Evolutionary conservation across 257 asterid genomes (phyloP).

Genomic region (Euphrasia confusa): DNA sequence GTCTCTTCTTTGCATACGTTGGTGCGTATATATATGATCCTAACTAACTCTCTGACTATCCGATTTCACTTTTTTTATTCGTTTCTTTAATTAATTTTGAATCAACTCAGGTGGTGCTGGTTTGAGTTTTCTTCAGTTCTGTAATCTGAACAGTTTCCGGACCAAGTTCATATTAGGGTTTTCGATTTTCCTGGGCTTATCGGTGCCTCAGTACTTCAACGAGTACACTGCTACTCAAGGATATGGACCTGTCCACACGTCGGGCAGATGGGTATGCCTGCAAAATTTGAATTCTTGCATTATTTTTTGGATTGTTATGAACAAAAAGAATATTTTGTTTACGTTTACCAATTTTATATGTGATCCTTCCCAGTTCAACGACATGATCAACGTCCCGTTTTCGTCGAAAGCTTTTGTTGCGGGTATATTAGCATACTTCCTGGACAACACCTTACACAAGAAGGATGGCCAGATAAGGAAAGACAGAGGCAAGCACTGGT

Average conservation of each 20-base stretch:
- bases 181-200: conserved; percentile 88
- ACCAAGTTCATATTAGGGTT: conserved; percentile 79
- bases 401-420: conserved; percentile 87
- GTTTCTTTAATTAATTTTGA: background rate
- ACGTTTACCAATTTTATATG: no score
- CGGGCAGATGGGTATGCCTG: conserved; percentile 79
- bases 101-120: conserved; percentile 72
- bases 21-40: conserved; percentile 40
- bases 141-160: conserved; percentile 82
- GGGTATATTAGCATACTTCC: conserved; percentile 60
- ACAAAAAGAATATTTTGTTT: no score
- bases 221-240: conserved; percentile 50
- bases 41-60: background rate
- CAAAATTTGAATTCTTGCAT: background rate
- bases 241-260: conserved; percentile 72
- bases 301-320: no score
- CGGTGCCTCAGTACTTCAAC: conserved; percentile 87
- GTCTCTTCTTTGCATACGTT: conserved; percentile 88
- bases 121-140: conserved; percentile 74
- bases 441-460: conserved; percentile 79
- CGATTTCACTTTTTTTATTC: background rate
- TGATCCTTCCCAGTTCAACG: conserved; percentile 49
- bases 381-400: conserved; percentile 80
- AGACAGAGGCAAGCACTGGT: conserved; percentile 91
- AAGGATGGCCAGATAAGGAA: conserved; percentile 65